Evolutionary conservation across 2,329 filamentous ascomycete species (phyloP), one percentile per base, ranked within the genome.

Genomic region (Incumbomyces lentus): DNA sequence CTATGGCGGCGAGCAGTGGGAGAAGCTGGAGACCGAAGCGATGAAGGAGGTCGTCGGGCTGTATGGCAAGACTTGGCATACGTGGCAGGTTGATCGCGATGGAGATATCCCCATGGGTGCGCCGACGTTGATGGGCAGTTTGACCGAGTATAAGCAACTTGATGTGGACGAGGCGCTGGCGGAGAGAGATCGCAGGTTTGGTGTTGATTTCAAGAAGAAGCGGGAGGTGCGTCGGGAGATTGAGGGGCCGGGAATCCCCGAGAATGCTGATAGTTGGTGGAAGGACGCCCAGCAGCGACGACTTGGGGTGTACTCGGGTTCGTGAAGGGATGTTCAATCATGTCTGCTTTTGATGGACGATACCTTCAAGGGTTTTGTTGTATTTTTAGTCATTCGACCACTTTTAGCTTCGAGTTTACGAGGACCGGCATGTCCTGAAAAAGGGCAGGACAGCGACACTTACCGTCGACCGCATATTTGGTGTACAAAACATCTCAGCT

Each of bases 11-110:
- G 64, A 72, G 0, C 75, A 70, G 0, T 94, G 86, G 86, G 82
- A 92, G 52, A 62, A 72, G 3, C 82, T 85, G 1, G 87, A 94
- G 68, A 85, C 77, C 29, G 73, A 75, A 39, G 86, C 90, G 64
- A 92, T 94, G 85, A 77, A 83, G 52, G 73, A 88, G 48, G 73
- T 92, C 0, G 67, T 86, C 2, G 71, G 75, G 1, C 62, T 92
- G 2, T 93, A 93, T 59, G 87, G 87, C 8, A 94, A 94, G 61
- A 78, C 82, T 1, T 92, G 83, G 62, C 86, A 94, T 61, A 70
- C 92, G 35, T 94, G 88, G 87, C 85, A 93, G 72, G 78, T 82
- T 13, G 86, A 93, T 64, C 70, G 76, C 5, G 85, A 85, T 0
- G 78, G 90, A 58, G 63, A 67, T 43, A 58, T 83, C 45, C 80